Evolutionary conservation across 2,329 filamentous ascomycete genomes (phyloP), one percentile per base, ranked within the genome.

Genomic region (Paecilomyces niveus): DNA sequence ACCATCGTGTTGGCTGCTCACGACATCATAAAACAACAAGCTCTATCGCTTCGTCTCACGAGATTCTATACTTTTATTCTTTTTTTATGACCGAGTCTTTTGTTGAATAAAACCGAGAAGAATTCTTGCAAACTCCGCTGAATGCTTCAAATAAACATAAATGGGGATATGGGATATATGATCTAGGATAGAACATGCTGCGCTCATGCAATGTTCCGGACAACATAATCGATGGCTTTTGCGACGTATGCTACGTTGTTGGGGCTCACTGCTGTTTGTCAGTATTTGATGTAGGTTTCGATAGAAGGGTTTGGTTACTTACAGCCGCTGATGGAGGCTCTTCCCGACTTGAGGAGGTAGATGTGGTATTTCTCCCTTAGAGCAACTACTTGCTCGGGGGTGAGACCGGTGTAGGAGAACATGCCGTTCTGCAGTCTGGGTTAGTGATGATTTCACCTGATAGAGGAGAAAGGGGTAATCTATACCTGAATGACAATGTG

Each of bases 401-500:
- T 78, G 22, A 83, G 70, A 2, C 80, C 81, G 3, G 78, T 78
- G 62, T 94, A 97, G 73, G 89, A 93, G 80, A 97, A 97, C 93
- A 97, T 97, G 78, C 93, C 93, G 69, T 70, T 74, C 71, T 75
- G 56, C 8, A 31, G 10, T 22, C 24, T 29, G n/a, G 15, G 24
- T 56, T 35, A 39, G 50, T 29, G 35, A 54, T 58, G 58, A 22
- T 52, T 26, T 54, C 45, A 11, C n/a, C 56, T 57, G n/a, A 54
- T 35, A 39, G 24, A 22, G 6, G 31, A 4, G 56, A 21, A 32
- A 21, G 15, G 5, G 24, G 29, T 45, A 11, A 7, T 9, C 59
- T 59, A 57, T 66, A 97, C 96, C 83, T 97, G 93, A 68, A 96
- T 90, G 54, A 92, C 94, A 73, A 97, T 96, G 79, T 97, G 93